These are phyloP conservation scores for Rhizoclosmatium globosum DNA, from an alignment of 192 early-diverging fungal species.

Conservation along the genomic window DNA sequence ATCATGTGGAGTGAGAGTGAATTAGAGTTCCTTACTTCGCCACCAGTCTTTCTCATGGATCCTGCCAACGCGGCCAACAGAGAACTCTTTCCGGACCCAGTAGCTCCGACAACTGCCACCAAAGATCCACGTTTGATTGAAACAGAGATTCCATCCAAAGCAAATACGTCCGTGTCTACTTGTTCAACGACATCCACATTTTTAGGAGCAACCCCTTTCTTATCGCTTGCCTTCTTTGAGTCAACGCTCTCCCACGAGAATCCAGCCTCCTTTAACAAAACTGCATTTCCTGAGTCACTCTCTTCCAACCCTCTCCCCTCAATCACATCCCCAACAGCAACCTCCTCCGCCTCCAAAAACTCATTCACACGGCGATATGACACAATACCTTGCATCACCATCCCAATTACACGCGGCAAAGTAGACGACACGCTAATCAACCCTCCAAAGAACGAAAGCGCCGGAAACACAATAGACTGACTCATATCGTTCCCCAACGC, in stretches of 20 bases:
- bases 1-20: neutral
- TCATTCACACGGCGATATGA: slow-evolving; percentile 41
- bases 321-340: slow-evolving; percentile 18
- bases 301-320: neutral
- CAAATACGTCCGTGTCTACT: slow-evolving; percentile 9
- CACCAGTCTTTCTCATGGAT: slow-evolving; percentile 43
- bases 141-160: neutral
- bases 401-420: slow-evolving; percentile 46
- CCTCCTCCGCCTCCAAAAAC: slow-evolving; percentile 41
- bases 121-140: slow-evolving; percentile 9
- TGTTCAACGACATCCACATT: neutral
- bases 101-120: slow-evolving; percentile 34
- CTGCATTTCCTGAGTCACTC: neutral
- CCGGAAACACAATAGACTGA: slow-evolving; percentile 67
- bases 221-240: neutral
- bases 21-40: slow-evolving; percentile 7
- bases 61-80: slow-evolving; percentile 47
- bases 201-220: neutral
- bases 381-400: neutral
- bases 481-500: slow-evolving; percentile 23
- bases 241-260: slow-evolving; percentile 32
- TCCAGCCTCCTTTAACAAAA: slow-evolving; percentile 21
- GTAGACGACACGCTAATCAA: slow-evolving; percentile 57
- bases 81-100: slow-evolving; percentile 51
- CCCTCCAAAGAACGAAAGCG: slow-evolving; percentile 62